Percentiles rank a stretch among this genome's conserved stretches.
phyloP scores from a whole-genome alignment of 805 yeast genomes.

The Wickerhamomyces silvicola region DNA sequence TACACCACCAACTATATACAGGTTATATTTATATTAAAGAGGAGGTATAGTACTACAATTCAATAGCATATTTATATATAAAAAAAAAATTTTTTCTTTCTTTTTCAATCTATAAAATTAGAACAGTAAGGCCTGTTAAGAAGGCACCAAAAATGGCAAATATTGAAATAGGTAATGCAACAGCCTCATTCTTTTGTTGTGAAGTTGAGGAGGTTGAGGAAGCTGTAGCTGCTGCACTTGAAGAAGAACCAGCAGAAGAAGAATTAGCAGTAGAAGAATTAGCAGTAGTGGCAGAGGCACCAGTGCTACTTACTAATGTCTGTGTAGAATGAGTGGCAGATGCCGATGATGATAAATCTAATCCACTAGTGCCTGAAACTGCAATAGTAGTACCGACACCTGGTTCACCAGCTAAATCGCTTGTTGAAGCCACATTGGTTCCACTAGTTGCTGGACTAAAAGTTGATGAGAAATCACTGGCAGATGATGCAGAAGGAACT shows the following conservation, averaged over 20 bases:
- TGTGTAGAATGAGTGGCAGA: no score
- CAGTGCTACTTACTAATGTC: no score
- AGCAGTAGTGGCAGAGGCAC: not conserved
- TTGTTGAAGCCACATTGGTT: constrained; percentile 6
- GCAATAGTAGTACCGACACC: no score
- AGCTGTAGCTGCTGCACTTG: not conserved
- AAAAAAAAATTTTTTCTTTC: no score
- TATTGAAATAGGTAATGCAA: not conserved
- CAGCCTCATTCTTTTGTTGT: not conserved
- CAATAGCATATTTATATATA: no score
- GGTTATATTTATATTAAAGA: no score
- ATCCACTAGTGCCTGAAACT: no score
- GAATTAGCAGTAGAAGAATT: not conserved
- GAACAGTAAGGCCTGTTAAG: no score
- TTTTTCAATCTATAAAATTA: no score
- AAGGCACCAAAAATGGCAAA: not conserved
- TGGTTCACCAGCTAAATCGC: constrained; percentile 6
- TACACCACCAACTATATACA: no score
- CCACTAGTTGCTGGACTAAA: constrained; percentile 12
- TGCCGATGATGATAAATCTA: no score
- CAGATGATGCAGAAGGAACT: constrained; percentile 48
- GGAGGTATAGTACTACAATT: no score
- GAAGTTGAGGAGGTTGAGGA: not conserved
- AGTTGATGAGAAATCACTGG: constrained; percentile 40
- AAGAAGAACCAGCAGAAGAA: not conserved